Evolutionary conservation across 2,329 filamentous ascomycete species (phyloP).

Genomic region (Curvularia spicifera): DNA sequence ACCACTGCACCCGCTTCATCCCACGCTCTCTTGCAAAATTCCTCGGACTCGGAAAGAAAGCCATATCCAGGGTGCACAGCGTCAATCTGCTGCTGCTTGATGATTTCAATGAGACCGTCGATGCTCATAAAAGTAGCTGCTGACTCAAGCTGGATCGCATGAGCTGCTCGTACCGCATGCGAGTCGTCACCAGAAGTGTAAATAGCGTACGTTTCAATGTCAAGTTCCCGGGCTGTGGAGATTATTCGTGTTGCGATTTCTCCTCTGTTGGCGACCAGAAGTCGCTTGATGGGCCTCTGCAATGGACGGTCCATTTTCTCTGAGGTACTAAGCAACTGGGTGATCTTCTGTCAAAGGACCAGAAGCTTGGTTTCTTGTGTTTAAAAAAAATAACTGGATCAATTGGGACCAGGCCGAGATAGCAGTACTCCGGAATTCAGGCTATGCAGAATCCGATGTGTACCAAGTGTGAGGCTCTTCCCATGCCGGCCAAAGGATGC

Average conservation of each 20-base stretch:
- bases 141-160: constrained; percentile 59
- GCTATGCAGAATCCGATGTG: not conserved
- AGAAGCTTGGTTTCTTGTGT: not conserved
- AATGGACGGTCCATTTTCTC: constrained; percentile 33
- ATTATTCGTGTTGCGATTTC: constrained; percentile 69
- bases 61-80: constrained; percentile 67
- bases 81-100: constrained; percentile 59
- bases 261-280: constrained; percentile 65
- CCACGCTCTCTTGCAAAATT: constrained; percentile 59
- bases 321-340: not conserved
- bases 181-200: constrained; percentile 63
- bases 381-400: not conserved
- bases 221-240: constrained; percentile 64
- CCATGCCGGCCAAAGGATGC: not conserved
- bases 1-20: constrained; percentile 57
- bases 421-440: not conserved
- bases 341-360: not conserved
- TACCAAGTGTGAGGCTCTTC: not conserved
- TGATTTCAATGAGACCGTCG: constrained; percentile 55
- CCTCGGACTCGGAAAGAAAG: constrained; percentile 65
- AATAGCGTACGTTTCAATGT: constrained; percentile 62
- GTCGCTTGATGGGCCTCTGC: constrained; percentile 54
- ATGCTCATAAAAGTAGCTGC: constrained; percentile 62
- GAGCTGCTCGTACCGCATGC: constrained; percentile 60
- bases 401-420: not conserved